Conservation (phyloP, 192 early-diverging fungal genomes). For the Backusella luteola region DNA sequence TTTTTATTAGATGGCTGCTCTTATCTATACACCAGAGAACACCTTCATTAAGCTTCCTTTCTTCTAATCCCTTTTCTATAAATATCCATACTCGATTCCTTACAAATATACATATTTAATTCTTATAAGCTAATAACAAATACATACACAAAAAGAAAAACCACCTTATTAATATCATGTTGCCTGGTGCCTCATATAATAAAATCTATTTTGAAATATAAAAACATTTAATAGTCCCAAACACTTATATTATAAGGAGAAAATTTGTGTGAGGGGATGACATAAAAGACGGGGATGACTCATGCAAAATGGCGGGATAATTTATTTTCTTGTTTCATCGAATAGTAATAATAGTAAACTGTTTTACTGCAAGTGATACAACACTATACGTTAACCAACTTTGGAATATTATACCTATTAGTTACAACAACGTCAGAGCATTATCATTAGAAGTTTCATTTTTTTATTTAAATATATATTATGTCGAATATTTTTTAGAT, state of each 20-base stretch:
- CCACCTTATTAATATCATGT: neutral
- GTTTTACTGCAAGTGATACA: neutral
- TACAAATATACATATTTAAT: neutral
- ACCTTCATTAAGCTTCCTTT: constrained; percentile 21
- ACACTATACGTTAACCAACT: neutral
- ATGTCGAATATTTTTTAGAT: too few relatives aligned
- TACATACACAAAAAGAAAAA: neutral
- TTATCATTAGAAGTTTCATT: too few relatives aligned
- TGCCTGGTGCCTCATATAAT: constrained; percentile 5
- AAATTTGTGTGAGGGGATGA: neutral
- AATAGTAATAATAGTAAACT: neutral
- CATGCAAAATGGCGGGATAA: neutral
- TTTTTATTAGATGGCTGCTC: neutral
- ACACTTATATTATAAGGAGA: neutral
- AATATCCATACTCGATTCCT: neutral
- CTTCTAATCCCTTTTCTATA: constrained; percentile 5
- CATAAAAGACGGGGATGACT: neutral
- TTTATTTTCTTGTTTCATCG: neutral
- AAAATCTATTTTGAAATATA: neutral
- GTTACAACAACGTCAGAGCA: too few relatives aligned
- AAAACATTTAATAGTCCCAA: neutral
- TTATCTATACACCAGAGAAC: constrained; percentile 10
- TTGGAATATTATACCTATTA: neutral
- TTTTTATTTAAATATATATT: too few relatives aligned
- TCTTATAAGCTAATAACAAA: neutral